Evolutionary conservation across 2,329 filamentous ascomycete species (phyloP), one percentile per base, ranked within the genome.

Genomic region (Curvularia hawaiiensis): DNA sequence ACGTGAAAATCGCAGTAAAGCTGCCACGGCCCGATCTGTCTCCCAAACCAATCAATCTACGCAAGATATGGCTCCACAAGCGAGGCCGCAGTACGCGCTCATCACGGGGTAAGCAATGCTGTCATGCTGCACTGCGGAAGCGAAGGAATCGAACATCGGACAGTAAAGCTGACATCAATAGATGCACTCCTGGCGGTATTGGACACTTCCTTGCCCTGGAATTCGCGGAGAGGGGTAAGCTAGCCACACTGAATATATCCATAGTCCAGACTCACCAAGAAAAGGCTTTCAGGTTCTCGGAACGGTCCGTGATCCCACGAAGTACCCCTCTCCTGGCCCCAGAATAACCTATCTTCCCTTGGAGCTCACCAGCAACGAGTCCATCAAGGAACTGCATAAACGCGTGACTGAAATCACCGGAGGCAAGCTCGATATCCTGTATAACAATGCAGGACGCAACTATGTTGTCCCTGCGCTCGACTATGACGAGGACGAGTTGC

Each of bases 381-480:
- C 79, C 57, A 80, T 87, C 56, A 71, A 74, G 24, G 69, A 71
- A 11, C 79, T 85, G 40, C 78, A 77, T 59, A 69, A 75, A 7
- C 78, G 82, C 50, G 77, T 87, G 16, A 71, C 79, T 41, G 71
- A 70, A 14, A 75, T 79, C 20, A 80, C 84, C 0, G 74, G 73
- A 9, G 80, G 79, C 20, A 80, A 78, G 47, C 76, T 87, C n/a
- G 80, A 86, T 64, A 80, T 82, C 62, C 75, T 87, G 12, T 81
- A 86, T 64, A 86, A 86, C 69, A 87, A 87, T 74, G 84, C 84
- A 54, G 81, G 80, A 7, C 69, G 79, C 12, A 83, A 85, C 63
- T 86, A 85, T 63, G 85, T 83, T 1, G 79, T 86, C 2, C 83
- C 84, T 1, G 84, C 84, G 5, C 77, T 84, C 51, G 84, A 87